Evolutionary conservation across 768 basidiomycete species (phyloP).

Genomic region (Leccinum truebloodii): DNA sequence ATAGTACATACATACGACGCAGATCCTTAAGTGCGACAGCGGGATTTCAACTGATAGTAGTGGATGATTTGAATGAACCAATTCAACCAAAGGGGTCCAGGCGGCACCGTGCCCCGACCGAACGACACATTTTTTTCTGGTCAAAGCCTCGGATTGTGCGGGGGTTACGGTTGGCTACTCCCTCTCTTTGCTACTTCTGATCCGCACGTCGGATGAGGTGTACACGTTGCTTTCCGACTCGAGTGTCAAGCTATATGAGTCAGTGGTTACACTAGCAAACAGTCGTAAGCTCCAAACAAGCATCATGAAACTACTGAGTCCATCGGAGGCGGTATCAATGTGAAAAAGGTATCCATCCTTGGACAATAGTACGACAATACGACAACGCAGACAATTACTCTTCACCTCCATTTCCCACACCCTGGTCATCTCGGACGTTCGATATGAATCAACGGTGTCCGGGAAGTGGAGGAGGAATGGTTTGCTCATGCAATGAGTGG

Average conservation of each 20-base stretch:
- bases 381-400: not conserved
- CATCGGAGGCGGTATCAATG: not conserved
- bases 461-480: no score
- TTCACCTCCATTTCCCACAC: not conserved
- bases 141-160: not conserved
- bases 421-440: not conserved
- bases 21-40: not conserved
- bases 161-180: not conserved
- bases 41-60: not conserved
- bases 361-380: not conserved
- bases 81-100: not conserved
- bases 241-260: not conserved
- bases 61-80: not conserved
- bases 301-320: not conserved
- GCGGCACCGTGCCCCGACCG: not conserved
- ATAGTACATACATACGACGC: not conserved
- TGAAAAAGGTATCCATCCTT: not conserved
- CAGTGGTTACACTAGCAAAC: not conserved
- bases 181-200: no score
- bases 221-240: not conserved
- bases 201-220: no score
- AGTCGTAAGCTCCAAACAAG: not conserved
- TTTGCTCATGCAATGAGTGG: no score
- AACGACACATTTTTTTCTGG: not conserved
- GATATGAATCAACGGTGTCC: not conserved